A percentile compares a stretch with the other conserved stretches of the same genome.
phyloP scores from a whole-genome alignment of 2,329 filamentous ascomycete species.

The Chrysosporium keratinophilum region DNA sequence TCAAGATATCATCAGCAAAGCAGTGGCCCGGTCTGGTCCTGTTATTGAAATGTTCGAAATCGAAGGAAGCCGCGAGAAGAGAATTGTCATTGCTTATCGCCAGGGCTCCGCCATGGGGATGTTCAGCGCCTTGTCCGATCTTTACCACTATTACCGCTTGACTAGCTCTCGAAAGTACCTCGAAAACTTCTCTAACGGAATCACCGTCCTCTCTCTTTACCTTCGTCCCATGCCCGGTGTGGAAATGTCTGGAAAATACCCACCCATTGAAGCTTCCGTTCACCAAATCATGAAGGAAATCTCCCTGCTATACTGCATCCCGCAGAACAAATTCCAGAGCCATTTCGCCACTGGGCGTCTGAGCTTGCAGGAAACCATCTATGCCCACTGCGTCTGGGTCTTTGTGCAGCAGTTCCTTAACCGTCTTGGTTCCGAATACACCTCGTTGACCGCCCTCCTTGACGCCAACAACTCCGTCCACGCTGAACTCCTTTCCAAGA shows the following conservation, averaged over 20 bases:
- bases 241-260: conserved; percentile 48
- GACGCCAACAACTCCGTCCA: conserved; percentile 73
- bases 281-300: conserved; percentile 99
- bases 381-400: conserved; percentile 94
- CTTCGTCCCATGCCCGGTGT: conserved; percentile 60
- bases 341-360: conserved; percentile 78
- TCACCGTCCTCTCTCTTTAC: conserved; percentile 94
- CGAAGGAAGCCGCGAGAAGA: conserved; percentile 80
- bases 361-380: conserved; percentile 92
- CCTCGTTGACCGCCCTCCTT: conserved; percentile 69
- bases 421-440: conserved; percentile 83
- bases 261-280: conserved; percentile 85
- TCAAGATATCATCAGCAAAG: conserved; percentile 80
- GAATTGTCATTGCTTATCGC: conserved; percentile 87
- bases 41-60: conserved; percentile 98
- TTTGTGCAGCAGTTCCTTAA: conserved; percentile 98
- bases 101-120: conserved; percentile 83
- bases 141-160: conserved; percentile 98
- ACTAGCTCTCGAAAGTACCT: conserved; percentile 96
- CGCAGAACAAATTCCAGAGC: conserved; percentile 88
- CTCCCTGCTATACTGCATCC: conserved; percentile 92
- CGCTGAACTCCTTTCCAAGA: conserved; percentile 76
- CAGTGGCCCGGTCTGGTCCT: conserved; percentile 74
- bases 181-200: conserved; percentile 97
- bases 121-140: conserved; percentile 87